Conservation (phyloP, 2,329 filamentous ascomycete species). For the Arachnopeziza araneosa region DNA sequence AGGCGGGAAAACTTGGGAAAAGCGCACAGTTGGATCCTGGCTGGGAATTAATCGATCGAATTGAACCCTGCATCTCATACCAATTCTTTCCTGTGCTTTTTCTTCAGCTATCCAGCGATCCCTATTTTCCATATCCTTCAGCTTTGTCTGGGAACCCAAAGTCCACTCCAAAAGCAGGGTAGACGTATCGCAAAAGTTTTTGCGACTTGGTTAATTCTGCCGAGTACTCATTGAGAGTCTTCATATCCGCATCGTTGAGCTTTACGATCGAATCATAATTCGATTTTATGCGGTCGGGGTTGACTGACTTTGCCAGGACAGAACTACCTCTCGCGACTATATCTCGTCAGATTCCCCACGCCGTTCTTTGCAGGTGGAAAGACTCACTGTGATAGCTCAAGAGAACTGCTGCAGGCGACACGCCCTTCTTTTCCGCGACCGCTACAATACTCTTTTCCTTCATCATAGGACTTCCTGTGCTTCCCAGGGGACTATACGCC, state of each 20-base stretch:
- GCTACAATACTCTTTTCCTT: constrained; percentile 55
- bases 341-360: constrained; percentile 4
- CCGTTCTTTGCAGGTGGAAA: neutral
- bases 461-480: constrained; percentile 40
- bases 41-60: neutral
- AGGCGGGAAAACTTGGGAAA: neutral
- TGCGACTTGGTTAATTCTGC: constrained; percentile 41
- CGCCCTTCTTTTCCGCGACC: constrained; percentile 58
- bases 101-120: neutral
- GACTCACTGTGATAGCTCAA: constrained; percentile 66
- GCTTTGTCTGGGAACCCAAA: constrained; percentile 63
- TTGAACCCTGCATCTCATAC: neutral
- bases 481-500: constrained; percentile 43
- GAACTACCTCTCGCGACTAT: constrained; percentile 62
- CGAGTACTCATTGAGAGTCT: constrained; percentile 50
- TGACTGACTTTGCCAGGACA: constrained; percentile 70
- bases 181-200: constrained; percentile 57
- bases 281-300: constrained; percentile 59
- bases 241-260: constrained; percentile 58
- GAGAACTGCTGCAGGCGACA: constrained; percentile 56
- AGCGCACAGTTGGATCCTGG: neutral
- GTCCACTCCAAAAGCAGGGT: constrained; percentile 61
- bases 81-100: neutral
- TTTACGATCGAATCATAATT: constrained; percentile 60
- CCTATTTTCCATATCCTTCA: constrained; percentile 2